These are phyloP conservation scores for Tricharina praecox DNA, from an alignment of 495 filamentous ascomycete genomes.

Conservation along the genomic window DNA sequence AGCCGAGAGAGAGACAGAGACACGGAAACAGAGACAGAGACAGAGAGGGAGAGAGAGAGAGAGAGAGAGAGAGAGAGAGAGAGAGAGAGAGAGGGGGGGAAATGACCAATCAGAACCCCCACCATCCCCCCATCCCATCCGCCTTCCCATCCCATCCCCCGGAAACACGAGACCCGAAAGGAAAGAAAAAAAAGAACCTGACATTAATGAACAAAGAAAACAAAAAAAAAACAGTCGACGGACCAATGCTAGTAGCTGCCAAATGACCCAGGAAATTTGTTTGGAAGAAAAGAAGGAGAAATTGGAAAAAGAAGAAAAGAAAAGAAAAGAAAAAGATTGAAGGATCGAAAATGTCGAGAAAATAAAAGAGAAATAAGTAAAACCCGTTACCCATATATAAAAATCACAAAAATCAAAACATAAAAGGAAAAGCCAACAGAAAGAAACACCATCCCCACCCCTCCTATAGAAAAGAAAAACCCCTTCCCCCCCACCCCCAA, in stretches of 20 bases:
- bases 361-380: conserved; percentile 11
- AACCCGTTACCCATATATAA: conserved; percentile 10
- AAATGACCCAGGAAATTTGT: too few species aligned
- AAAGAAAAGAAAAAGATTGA: conserved; percentile 6
- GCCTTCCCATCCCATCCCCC: conserved; percentile 1
- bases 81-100: too few species aligned
- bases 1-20: background rate
- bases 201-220: too few species aligned
- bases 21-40: background rate
- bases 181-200: too few species aligned
- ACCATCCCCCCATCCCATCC: background rate
- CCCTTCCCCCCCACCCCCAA: background rate
- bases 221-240: conserved; percentile 1
- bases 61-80: too few species aligned
- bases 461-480: background rate
- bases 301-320: conserved; percentile 7
- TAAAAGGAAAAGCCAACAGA: conserved; percentile 12
- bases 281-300: too few species aligned
- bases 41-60: background rate
- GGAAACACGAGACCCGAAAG: conserved; percentile 1
- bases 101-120: background rate
- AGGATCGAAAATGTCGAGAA: conserved; percentile 14
- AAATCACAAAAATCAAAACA: conserved; percentile 11
- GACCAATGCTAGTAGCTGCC: conserved; percentile 5
- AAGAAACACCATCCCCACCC: background rate